These are phyloP conservation scores for Platismatia glauca DNA, from an alignment of 495 filamentous ascomycete genomes.

Conservation along the genomic window DNA sequence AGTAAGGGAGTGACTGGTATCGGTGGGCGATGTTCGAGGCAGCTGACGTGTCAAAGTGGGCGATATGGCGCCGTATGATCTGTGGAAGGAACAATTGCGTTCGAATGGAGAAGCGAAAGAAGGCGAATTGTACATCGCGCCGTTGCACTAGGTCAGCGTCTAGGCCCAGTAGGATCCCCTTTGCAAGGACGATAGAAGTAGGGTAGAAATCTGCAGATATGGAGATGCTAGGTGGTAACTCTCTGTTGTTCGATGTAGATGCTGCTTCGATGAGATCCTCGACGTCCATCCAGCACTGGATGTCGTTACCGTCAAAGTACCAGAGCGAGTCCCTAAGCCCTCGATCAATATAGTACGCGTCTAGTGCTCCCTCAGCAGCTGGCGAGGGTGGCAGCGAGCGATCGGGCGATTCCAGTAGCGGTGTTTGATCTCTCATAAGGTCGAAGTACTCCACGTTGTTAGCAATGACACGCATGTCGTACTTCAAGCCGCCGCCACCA, in stretches of 20 bases:
- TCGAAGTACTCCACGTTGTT: constrained; percentile 93
- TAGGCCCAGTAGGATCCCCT: constrained; percentile 81
- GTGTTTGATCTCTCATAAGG: constrained; percentile 78
- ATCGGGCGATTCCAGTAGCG: constrained; percentile 38
- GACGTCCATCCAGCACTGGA: constrained; percentile 84
- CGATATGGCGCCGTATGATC: constrained; percentile 67
- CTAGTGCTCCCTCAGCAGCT: constrained; percentile 39
- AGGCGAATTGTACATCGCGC: constrained; percentile 79
- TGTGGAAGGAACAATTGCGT: constrained; percentile 87
- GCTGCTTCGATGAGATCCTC: constrained; percentile 69
- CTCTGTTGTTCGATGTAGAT: constrained; percentile 43
- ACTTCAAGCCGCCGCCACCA: constrained; percentile 73
- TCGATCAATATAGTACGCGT: constrained; percentile 35
- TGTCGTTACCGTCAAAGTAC: constrained; percentile 79
- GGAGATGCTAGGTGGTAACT: constrained; percentile 46
- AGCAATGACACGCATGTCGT: constrained; percentile 94
- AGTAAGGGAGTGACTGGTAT: constrained; percentile 79
- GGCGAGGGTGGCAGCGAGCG: constrained; percentile 45
- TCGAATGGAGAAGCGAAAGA: constrained; percentile 72
- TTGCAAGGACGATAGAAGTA: constrained; percentile 70
- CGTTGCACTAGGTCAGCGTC: constrained; percentile 89
- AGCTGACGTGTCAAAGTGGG: constrained; percentile 58
- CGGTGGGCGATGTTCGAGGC: constrained; percentile 70
- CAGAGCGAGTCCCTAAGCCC: constrained; percentile 81
- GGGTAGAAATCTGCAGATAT: constrained; percentile 85